These are phyloP conservation scores for Hyaloscypha bicolor DNA, from an alignment of 495 filamentous ascomycete species.

Conservation along the genomic window DNA sequence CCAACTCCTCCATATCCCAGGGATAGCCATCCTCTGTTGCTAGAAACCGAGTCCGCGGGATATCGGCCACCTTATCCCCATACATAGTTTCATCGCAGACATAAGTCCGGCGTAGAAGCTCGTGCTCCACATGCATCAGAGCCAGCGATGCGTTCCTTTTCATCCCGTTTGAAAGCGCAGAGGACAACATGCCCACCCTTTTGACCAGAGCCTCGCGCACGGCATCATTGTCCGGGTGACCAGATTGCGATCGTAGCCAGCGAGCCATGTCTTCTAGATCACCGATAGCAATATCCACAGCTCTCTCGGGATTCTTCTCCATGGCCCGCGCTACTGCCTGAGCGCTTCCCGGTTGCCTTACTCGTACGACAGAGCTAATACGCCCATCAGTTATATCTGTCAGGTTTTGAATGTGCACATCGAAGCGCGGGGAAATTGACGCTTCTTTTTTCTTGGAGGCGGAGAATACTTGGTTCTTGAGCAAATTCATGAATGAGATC, in stretches of 20 bases:
- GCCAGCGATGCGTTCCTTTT: conserved; percentile 19
- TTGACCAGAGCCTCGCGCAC: conserved; percentile 24
- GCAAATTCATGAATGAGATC: neutral
- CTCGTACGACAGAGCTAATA: conserved; percentile 12
- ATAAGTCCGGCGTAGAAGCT: conserved; percentile 34
- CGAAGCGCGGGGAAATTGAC: neutral
- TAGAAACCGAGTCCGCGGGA: conserved; percentile 32
- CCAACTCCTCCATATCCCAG: conserved; percentile 46
- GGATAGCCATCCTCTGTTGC: conserved; percentile 42
- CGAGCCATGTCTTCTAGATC: conserved; percentile 21
- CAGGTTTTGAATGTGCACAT: conserved; percentile 13
- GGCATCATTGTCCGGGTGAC: conserved; percentile 10
- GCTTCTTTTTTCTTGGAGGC: conserved; percentile 6
- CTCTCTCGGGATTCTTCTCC: conserved; percentile 4
- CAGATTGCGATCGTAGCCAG: conserved; percentile 17
- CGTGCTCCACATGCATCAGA: conserved; percentile 38
- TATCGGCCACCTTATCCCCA: conserved; percentile 33
- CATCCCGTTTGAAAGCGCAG: conserved; percentile 18
- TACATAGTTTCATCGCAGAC: conserved; percentile 39
- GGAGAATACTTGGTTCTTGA: neutral
- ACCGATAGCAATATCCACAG: conserved; percentile 10
- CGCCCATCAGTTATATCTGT: conserved; percentile 9
- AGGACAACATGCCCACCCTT: conserved; percentile 7
- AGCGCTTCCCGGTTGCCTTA: conserved; percentile 13
- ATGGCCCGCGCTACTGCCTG: conserved; percentile 12